Evolutionary conservation across 495 filamentous ascomycete genomes (phyloP), one percentile per base, ranked within the genome.

Genomic region (Penicillium lagena): DNA sequence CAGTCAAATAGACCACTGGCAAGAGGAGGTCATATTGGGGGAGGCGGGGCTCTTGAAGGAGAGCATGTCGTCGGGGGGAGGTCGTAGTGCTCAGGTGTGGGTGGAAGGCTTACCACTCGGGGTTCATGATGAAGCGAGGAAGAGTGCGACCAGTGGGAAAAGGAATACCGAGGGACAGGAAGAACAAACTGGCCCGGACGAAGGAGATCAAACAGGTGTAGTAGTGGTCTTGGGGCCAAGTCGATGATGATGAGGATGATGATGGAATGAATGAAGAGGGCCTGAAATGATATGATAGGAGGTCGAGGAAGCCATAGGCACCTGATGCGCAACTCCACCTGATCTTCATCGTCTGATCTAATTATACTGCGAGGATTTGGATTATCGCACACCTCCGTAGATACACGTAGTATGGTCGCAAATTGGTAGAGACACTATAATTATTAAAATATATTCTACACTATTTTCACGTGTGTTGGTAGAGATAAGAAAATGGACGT

Each of bases 21-120:
- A 22, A 22, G 4, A 6, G 22, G 22, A 22, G 2, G 4, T 22
- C 22, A 22, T 22, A 22, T 22, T 6, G 4, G 22, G 6, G 22
- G 22, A 22, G 22, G 6, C 22, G 4, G 4, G 22, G 2, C 22
- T 22, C 2, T 6, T 4, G 22, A 22, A 4, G 22, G 22, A 22
- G 22, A 22, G 22, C 22, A 22, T 22, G 22, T 22, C 22, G 22
- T 6, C 2, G 22, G 4, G 22, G 22, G 2, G 4, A 22, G 22
- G 22, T 22, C 22, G 22, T 22, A 22, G 22, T 22, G 22, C 4
- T 22, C 22, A 22, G 22, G 22, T 22, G 22, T 22, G 22, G 22
- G 22, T 22, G 46, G 51, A 56, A 52, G 33, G 82, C 88, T 63
- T 81, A 94, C 88, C 79, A 94, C 88, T 95, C 89, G 62, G 89